phyloP scores from a whole-genome alignment of 192 early-diverging fungal genomes.

The Endogone sp. region DNA sequence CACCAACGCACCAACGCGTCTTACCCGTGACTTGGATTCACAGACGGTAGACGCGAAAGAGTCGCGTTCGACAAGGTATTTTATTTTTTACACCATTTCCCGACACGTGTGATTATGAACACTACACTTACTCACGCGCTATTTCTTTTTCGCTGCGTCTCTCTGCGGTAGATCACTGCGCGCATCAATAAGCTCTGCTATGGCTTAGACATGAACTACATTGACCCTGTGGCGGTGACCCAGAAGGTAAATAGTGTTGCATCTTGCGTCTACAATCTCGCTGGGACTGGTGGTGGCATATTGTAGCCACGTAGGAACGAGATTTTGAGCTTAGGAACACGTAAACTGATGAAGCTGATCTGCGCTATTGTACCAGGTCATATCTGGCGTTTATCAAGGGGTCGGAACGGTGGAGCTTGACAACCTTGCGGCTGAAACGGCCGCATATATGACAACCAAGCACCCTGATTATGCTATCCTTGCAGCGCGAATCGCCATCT shows the following conservation, averaged over 20 bases:
- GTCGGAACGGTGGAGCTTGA: constrained; percentile 85
- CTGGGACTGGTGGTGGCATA: too few relatives aligned
- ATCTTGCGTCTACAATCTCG: constrained; percentile 19
- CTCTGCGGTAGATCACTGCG: constrained; percentile 67
- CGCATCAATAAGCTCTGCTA: constrained; percentile 97
- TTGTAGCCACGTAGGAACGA: too few relatives aligned
- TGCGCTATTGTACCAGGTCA: constrained; percentile 47
- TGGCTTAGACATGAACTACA: constrained; percentile 91
- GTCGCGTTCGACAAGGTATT: constrained; percentile 95
- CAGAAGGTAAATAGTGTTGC: constrained; percentile 75
- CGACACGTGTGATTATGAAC: neutral
- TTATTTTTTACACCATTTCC: neutral
- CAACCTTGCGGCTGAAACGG: constrained; percentile 88
- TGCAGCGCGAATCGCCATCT: constrained; percentile 95
- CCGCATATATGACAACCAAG: constrained; percentile 86
- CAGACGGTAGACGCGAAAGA: constrained; percentile 84
- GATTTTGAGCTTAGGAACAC: too few relatives aligned
- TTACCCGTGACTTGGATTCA: neutral
- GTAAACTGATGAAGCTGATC: neutral
- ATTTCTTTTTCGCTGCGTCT: neutral
- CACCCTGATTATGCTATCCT: constrained; percentile 98
- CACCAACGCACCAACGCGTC: too few relatives aligned
- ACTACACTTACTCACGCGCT: constrained; percentile 2
- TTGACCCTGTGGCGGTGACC: constrained; percentile 91
- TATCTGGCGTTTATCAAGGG: constrained; percentile 83